phyloP scores from a whole-genome alignment of 163 green algal species.

The Scenedesmus sp. region DNA sequence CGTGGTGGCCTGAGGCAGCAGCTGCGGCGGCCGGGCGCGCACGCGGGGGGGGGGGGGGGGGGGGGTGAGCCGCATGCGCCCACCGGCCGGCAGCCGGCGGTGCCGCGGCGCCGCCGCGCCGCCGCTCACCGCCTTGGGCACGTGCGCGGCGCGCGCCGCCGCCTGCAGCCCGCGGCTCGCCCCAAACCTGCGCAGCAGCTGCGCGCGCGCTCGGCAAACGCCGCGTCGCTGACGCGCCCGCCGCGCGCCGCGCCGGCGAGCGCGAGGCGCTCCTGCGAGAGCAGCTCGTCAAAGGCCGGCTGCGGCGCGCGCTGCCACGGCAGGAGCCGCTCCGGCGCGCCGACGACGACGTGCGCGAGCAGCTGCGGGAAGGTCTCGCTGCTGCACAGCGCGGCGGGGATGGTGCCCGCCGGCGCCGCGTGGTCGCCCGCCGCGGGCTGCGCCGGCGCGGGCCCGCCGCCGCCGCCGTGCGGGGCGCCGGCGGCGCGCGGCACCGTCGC shows the following conservation, averaged over 20 bases:
- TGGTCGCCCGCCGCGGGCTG: background rate
- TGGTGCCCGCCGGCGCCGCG: background rate
- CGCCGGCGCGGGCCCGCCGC: slow-evolving; percentile 8
- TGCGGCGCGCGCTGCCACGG: background rate
- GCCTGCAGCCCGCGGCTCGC: background rate
- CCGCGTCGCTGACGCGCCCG: background rate
- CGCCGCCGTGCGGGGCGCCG: slow-evolving; percentile 1
- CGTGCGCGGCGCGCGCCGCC: background rate
- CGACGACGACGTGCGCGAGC: background rate
- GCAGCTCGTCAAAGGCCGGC: background rate
- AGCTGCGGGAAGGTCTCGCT: background rate
- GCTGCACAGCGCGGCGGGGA: background rate
- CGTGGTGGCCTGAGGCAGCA: slow-evolving; percentile 32
- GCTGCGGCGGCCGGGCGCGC: slow-evolving; percentile 8
- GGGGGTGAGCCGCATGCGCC: no score
- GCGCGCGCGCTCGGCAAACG: background rate
- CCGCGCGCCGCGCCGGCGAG: background rate
- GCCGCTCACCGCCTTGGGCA: slow-evolving; percentile 13
- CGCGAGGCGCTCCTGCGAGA: slow-evolving; percentile 10
- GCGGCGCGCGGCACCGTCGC: no score
- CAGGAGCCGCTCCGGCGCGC: background rate
- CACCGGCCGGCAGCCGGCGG: no score
- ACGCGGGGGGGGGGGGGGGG: background rate
- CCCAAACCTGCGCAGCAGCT: background rate
- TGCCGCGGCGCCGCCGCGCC: no score